phyloP scores from a whole-genome alignment of 148 eudicot species.

The Persicaria maculosa region DNA sequence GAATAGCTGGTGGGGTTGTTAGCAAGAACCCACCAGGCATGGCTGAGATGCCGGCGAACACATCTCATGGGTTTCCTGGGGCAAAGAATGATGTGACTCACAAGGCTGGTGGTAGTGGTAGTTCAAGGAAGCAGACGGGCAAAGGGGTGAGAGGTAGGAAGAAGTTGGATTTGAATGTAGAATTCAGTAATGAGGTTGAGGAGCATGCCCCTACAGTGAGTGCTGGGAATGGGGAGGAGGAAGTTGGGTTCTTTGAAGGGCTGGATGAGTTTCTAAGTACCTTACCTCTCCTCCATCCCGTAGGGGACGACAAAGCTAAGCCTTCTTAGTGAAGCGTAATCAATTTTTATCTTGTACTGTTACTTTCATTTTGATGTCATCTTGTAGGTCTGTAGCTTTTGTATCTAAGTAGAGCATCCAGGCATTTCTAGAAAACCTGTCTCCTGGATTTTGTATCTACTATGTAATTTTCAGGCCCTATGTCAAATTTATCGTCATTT shows the following conservation, averaged over 20 bases:
- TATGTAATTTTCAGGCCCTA: constrained; percentile 25
- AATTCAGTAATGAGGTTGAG: constrained; percentile 52
- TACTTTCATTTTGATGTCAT: constrained; percentile 14
- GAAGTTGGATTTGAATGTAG: constrained; percentile 59
- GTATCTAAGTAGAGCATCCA: constrained; percentile 24
- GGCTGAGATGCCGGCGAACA: neutral
- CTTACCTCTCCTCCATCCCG: constrained; percentile 48
- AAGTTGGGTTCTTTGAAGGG: constrained; percentile 39
- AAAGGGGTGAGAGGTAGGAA: constrained; percentile 37
- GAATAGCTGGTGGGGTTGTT: neutral
- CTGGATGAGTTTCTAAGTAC: constrained; percentile 39
- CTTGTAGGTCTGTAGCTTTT: constrained; percentile 34
- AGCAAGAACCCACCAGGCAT: neutral
- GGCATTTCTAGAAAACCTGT: constrained; percentile 18
- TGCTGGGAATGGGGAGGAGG: constrained; percentile 36
- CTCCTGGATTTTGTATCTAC: constrained; percentile 24
- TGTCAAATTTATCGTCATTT: constrained; percentile 16
- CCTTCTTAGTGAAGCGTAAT: constrained; percentile 4
- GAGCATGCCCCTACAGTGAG: constrained; percentile 37
- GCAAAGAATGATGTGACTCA: neutral
- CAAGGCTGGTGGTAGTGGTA: constrained; percentile 1
- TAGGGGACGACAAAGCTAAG: constrained; percentile 46
- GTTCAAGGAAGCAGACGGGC: constrained; percentile 4
- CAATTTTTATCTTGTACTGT: constrained; percentile 9
- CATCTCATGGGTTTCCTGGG: neutral